Conservation (phyloP, 306 rosid species). For the Leucaena leucocephala region DNA sequence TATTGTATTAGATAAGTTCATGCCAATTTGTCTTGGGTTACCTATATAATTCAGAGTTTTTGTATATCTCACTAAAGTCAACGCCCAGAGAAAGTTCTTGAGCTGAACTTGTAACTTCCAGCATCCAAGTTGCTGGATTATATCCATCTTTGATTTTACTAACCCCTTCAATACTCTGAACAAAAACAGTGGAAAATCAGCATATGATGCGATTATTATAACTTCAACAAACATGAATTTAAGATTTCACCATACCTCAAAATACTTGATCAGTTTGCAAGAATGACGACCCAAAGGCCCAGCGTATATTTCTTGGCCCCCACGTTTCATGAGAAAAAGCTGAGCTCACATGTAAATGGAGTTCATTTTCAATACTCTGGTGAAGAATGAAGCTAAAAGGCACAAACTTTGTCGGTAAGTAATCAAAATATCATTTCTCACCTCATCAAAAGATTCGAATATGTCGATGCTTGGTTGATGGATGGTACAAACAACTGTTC, state of each 20-base stretch:
- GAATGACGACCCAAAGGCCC: conserved; percentile 77
- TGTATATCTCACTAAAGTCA: conserved; percentile 63
- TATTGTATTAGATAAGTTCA: neutral
- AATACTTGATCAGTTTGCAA: conserved; percentile 56
- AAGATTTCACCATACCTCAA: conserved; percentile 50
- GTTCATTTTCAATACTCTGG: conserved; percentile 11
- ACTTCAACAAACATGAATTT: conserved; percentile 16
- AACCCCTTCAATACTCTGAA: conserved; percentile 63
- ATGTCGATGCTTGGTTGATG: conserved; percentile 95
- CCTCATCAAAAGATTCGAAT: conserved; percentile 81
- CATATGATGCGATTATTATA: neutral
- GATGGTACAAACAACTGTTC: conserved; percentile 94
- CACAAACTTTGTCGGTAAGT: neutral
- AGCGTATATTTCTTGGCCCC: conserved; percentile 74
- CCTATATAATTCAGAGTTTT: conserved; percentile 64
- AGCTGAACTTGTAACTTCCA: conserved; percentile 65
- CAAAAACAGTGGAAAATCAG: conserved; percentile 1
- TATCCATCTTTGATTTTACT: conserved; percentile 73
- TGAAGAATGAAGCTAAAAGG: neutral
- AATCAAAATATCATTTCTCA: conserved; percentile 21
- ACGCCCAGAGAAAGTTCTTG: conserved; percentile 65
- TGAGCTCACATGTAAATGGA: conserved; percentile 25
- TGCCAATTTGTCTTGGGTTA: conserved; percentile 32
- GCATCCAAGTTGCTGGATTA: conserved; percentile 98
- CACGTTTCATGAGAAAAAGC: conserved; percentile 63